Evolutionary conservation across 768 basidiomycete species (phyloP).

Genomic region (Cytidiella melzeri): DNA sequence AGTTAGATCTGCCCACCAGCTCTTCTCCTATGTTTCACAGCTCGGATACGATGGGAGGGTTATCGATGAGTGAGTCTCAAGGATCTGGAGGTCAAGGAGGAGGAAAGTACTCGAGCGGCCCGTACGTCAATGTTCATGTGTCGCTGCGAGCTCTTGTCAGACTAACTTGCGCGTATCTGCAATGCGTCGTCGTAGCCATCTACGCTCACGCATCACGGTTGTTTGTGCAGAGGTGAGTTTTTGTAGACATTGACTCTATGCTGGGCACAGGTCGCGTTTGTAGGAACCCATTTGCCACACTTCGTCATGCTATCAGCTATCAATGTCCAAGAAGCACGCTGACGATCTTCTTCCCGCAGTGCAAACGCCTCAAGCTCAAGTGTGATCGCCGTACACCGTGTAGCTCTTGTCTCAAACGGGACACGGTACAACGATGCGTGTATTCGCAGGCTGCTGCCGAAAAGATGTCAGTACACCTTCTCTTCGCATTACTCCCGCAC

Average conservation of each 20-base stretch:
- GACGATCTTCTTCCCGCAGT: constrained; percentile 37
- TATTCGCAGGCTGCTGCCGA: constrained; percentile 81
- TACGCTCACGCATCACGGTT: constrained; percentile 73
- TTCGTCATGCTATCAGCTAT: not conserved
- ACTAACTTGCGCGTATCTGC: no score
- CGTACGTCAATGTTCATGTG: constrained; percentile 10
- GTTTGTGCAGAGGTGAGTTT: constrained; percentile 70
- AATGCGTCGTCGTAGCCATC: constrained; percentile 56
- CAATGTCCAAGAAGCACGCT: no score
- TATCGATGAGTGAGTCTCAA: not conserved
- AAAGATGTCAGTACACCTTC: constrained; percentile 57
- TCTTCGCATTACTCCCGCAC: not conserved
- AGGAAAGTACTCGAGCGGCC: constrained; percentile 4
- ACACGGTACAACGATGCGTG: constrained; percentile 64
- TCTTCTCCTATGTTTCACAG: not conserved
- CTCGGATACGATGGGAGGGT: not conserved
- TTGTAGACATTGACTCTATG: not conserved
- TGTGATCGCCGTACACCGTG: constrained; percentile 79
- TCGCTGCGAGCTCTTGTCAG: no score
- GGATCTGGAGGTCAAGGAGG: constrained; percentile 1
- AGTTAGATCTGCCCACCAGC: not conserved
- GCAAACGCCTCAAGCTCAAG: constrained; percentile 83
- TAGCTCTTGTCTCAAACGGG: constrained; percentile 72
- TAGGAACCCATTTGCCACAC: not conserved
- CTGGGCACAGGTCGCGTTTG: not conserved